Conservation (phyloP, 2,329 filamentous ascomycete species). For the Talaromyces rugulosus region DNA sequence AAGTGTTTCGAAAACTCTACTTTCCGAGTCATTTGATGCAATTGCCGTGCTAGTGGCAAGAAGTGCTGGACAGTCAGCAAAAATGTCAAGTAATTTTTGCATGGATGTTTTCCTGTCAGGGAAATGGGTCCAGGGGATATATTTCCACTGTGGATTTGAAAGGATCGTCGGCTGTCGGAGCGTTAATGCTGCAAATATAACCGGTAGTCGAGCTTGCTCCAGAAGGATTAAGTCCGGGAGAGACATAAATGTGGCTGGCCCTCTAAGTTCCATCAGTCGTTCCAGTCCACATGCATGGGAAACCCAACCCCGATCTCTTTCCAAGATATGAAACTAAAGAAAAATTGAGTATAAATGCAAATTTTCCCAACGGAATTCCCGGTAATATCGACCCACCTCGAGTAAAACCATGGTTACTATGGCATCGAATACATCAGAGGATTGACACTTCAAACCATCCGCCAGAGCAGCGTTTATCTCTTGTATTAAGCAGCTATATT, state of each 20-base stretch:
- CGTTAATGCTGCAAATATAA: neutral
- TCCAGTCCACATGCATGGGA: conserved; percentile 1
- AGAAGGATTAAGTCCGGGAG: conserved; percentile 1
- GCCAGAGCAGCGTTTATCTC: neutral
- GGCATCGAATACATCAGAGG: conserved; percentile 1
- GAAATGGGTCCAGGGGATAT: neutral
- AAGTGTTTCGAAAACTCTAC: neutral
- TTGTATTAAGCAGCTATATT: neutral
- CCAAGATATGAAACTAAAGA: conserved; percentile 3
- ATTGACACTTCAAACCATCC: neutral
- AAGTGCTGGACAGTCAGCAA: conserved; percentile 1
- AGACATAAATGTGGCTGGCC: neutral
- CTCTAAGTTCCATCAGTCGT: conserved; percentile 1
- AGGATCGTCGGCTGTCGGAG: conserved; percentile 1
- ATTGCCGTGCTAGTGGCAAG: conserved; percentile 1
- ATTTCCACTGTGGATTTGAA: neutral
- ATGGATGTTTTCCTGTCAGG: conserved; percentile 1
- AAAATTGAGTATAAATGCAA: neutral
- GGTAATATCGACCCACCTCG: neutral
- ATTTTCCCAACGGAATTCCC: neutral
- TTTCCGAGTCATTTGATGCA: neutral
- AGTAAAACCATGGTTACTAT: conserved; percentile 1
- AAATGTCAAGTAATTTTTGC: conserved; percentile 3
- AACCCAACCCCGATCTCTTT: conserved; percentile 3
- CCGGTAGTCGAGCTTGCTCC: neutral